phyloP scores from a whole-genome alignment of 768 basidiomycete genomes.

The Lactarius hatsudake region DNA sequence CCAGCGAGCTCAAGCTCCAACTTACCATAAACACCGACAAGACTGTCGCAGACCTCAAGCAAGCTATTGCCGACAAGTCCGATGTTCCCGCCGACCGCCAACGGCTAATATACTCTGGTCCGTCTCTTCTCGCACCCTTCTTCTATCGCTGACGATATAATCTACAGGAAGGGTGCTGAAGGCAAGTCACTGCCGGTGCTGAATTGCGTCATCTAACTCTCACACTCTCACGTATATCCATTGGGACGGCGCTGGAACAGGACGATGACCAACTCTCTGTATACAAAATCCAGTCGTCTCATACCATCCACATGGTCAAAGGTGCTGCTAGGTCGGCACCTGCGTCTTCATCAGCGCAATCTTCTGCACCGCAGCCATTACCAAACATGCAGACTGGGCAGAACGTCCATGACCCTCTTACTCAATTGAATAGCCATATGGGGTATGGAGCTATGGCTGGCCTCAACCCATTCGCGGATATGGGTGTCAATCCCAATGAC shows the following conservation, averaged over 20 bases:
- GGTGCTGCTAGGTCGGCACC: constrained; percentile 53
- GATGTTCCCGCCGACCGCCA: constrained; percentile 86
- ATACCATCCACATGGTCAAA: constrained; percentile 95
- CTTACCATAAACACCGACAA: constrained; percentile 79
- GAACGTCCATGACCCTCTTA: constrained; percentile 83
- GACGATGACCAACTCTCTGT: constrained; percentile 78
- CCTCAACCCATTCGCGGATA: constrained; percentile 87
- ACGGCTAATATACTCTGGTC: constrained; percentile 89
- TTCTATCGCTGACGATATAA: neutral
- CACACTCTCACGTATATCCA: constrained; percentile 8
- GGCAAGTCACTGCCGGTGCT: constrained; percentile 37
- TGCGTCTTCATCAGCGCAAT: constrained; percentile 35
- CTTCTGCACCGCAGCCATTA: constrained; percentile 52
- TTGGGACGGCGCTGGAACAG: constrained; percentile 36
- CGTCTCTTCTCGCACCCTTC: constrained; percentile 28
- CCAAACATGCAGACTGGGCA: constrained; percentile 92
- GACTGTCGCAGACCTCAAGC: constrained; percentile 88
- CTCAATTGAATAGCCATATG: constrained; percentile 72
- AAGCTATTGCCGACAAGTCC: constrained; percentile 79
- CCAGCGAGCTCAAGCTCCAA: constrained; percentile 89
- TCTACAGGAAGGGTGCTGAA: constrained; percentile 67
- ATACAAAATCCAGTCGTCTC: constrained; percentile 88
- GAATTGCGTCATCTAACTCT: constrained; percentile 1
- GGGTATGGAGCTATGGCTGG: constrained; percentile 81
- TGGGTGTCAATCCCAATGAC: constrained; percentile 90